Base-by-base conservation (phyloP, 2,329 filamentous ascomycete genomes). In the Apiospora arundinis region DNA sequence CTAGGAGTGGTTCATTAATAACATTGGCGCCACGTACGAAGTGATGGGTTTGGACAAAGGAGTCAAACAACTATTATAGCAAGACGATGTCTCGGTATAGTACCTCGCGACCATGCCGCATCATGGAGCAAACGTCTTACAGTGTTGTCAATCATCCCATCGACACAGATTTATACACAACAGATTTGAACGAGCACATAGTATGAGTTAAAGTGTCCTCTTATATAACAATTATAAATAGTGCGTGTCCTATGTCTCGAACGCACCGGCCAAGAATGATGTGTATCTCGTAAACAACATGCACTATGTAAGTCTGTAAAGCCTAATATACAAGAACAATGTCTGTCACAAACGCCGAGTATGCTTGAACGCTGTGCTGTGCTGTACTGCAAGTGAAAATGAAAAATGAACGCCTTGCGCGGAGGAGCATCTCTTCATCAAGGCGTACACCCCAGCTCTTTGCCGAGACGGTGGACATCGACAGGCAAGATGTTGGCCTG, bases 281-380 rank as follows among this genome's bases (percentile, higher is more conserved):
- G 56, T 56, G 11, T 56, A n/a, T 32, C 49, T 32, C 14, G 52
- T 63, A 32, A 63, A 40, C 32, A 63, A 37, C 56, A n/a, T 9
- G 56, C 56, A 8, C 28, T n/a, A 12, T 40, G 32, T 23, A n/a
- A n/a, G 32, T 60, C 21, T 60, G 52, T 40, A 63, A 40, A 40
- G 32, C 18, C 56, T 63, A 40, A 63, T 63, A 63, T 63, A 63
- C 56, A 63, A 40, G 42, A 40, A 63, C 32, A 32, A 63, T 40
- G 28, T 23, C 32, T 63, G 28, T 63, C 56, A 32, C 32, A 32
- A 63, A 63, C 56, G 56, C 56, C 56, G 28, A 32, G 32, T 63
- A 63, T 63, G 56, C 56, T 63, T 63, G 28, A 63, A 63, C 56
- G 56, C 56, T 63, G 9, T 63, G 56, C 56, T 63, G 49, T 56